phyloP scores from a whole-genome alignment of 2,329 filamentous ascomycete species.

The Ophiosphaerella herpotricha region DNA sequence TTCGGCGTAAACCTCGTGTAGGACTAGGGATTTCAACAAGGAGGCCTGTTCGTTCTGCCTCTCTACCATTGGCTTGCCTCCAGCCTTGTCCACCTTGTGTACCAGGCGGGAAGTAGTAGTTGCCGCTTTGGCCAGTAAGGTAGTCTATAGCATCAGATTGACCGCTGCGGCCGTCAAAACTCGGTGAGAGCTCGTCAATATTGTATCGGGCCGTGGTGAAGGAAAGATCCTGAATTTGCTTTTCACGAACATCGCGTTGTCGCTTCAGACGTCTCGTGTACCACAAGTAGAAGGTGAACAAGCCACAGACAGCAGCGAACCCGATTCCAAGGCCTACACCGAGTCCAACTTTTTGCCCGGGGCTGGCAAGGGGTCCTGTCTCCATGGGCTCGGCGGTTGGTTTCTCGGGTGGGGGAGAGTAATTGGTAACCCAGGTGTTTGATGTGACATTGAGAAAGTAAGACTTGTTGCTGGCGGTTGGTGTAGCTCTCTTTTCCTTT shows the following conservation, averaged over 20 bases:
- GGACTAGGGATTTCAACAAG: slow-evolving; percentile 55
- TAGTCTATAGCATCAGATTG: slow-evolving; percentile 47
- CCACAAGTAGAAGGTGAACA: slow-evolving; percentile 54
- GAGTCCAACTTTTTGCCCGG: slow-evolving; percentile 53
- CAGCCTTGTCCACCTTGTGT: slow-evolving; percentile 36
- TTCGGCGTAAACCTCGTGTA: slow-evolving; percentile 53
- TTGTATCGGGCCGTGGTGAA: slow-evolving; percentile 55
- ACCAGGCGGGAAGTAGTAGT: slow-evolving; percentile 33
- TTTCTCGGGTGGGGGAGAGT: slow-evolving; percentile 53
- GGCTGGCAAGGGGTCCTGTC: slow-evolving; percentile 46
- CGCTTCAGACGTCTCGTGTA: slow-evolving; percentile 49
- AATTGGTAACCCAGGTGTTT: slow-evolving; percentile 61
- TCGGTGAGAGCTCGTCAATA: slow-evolving; percentile 43
- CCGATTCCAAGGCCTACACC: slow-evolving; percentile 52
- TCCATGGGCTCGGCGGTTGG: slow-evolving; percentile 13
- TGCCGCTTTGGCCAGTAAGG: slow-evolving; percentile 27
- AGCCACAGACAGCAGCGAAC: slow-evolving; percentile 46
- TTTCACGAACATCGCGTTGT: slow-evolving; percentile 55
- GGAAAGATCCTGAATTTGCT: slow-evolving; percentile 59
- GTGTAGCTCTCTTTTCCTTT: slow-evolving; percentile 42
- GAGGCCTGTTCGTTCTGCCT: slow-evolving; percentile 53
- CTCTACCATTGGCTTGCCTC: slow-evolving; percentile 34
- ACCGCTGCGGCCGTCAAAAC: slow-evolving; percentile 44
- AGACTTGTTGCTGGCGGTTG: slow-evolving; percentile 50
- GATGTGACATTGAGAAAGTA: slow-evolving; percentile 68